A percentile compares a stretch with the other conserved stretches of the same genome.
phyloP scores from a whole-genome alignment of 371 early-diverging fungal species.

The Mucor saturninus region DNA sequence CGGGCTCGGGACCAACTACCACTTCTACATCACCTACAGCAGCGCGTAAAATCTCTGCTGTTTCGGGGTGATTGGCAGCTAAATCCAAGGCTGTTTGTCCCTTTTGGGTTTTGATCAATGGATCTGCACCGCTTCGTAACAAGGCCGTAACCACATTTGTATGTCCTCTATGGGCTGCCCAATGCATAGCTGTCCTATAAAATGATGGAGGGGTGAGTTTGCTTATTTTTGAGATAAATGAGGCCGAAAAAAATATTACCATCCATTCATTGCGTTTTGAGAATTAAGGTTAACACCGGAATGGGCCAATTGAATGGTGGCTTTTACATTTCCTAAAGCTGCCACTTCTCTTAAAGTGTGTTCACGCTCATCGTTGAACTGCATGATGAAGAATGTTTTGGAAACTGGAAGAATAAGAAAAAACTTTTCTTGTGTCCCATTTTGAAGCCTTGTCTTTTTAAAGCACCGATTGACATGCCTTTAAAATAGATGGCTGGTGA shows the following conservation, averaged over 20 bases:
- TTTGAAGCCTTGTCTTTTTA: too few relatives aligned
- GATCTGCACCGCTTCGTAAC: conserved; percentile 63
- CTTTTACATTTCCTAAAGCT: conserved; percentile 77
- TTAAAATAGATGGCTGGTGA: too few relatives aligned
- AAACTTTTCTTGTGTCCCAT: not conserved
- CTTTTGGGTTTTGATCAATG: conserved; percentile 55
- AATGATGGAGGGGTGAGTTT: not conserved
- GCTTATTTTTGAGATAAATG: not conserved
- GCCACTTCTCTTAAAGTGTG: conserved; percentile 73
- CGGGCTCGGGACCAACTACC: conserved; percentile 39
- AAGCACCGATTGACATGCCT: too few relatives aligned
- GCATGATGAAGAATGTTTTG: conserved; percentile 2
- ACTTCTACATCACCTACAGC: conserved; percentile 17
- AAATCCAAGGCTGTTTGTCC: conserved; percentile 66
- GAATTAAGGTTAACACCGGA: conserved; percentile 69
- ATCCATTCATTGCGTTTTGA: conserved; percentile 70
- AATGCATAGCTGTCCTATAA: conserved; percentile 72
- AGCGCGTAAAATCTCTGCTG: conserved; percentile 43
- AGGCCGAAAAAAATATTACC: conserved; percentile 44
- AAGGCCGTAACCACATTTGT: conserved; percentile 55
- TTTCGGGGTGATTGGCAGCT: conserved; percentile 50
- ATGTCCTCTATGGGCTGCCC: conserved; percentile 72
- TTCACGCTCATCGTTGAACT: conserved; percentile 54
- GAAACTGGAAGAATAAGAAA: not conserved
- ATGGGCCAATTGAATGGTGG: conserved; percentile 62